Base-by-base conservation (phyloP, 1,284 basidiomycete genomes). In the Ganoderma lingzhi region DNA sequence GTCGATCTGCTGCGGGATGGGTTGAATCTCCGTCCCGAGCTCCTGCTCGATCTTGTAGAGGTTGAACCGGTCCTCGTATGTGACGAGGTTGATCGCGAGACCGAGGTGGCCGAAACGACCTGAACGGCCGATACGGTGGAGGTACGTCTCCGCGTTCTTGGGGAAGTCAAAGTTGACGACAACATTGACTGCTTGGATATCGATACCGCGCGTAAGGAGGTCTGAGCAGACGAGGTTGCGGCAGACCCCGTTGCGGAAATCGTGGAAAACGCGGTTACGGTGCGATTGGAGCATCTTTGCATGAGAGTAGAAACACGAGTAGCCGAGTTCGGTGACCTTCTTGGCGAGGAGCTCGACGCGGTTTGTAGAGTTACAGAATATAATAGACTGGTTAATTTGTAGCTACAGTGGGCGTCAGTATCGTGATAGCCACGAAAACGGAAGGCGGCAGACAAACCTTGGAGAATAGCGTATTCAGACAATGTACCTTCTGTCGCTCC, bases 91-190 rank as follows among this genome's bases (percentile, higher is more conserved):
- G 83, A 99, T 99, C 55, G 98, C 97, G 63, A 99, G 86, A 82
- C 97, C 98, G 72, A 98, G 85, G 82, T 99, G 98, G 68, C 98
- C 97, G 80, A 97, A 99, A 66, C 98, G 94, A 69, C 98, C 98
- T 10, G 96, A 97, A 73, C 97, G 96, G 82, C 97, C 97, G 79
- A 99, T 97, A 72, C 96, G 92, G 83, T 99, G 97, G 41, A 99
- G 90, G 82, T 99, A 99, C 2, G 97, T 98, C 83, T 99, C 97
- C 68, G 95, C 95, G 79, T 97, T 98, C 88, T 98, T 98, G 71
- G 97, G 97, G 83, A 99, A 98, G 82, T 98, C 97, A 80, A 99
- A 99, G 86, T 99, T 99, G 88, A 99, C 99, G 78, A 99, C 97
- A 77, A 99, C 97, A 82, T 99, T 99, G 73, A 99, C 97, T 59